These are phyloP conservation scores for Clathrus columnatus DNA, from an alignment of 768 basidiomycete genomes.

Conservation along the genomic window DNA sequence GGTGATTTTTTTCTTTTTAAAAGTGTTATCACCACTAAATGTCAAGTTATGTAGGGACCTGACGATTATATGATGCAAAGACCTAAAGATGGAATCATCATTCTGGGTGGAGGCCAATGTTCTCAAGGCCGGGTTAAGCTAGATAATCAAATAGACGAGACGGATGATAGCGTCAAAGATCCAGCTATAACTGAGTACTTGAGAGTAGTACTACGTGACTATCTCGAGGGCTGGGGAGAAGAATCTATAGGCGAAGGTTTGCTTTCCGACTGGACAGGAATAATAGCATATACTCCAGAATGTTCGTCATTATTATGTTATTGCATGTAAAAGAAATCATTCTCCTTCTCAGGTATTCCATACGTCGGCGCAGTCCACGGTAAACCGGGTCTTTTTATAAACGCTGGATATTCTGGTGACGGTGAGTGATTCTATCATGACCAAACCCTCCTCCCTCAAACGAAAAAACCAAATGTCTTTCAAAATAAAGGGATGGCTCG, in stretches of 20 bases:
- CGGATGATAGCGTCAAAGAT: slow-evolving; percentile 16
- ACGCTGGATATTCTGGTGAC: slow-evolving; percentile 24
- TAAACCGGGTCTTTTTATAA: slow-evolving; percentile 23
- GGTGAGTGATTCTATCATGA: slow-evolving; percentile 17
- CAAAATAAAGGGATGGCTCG: slow-evolving; percentile 13
- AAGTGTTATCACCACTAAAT: neutral
- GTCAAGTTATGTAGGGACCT: neutral
- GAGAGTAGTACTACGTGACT: slow-evolving; percentile 14
- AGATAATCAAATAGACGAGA: slow-evolving; percentile 15
- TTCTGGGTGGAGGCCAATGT: slow-evolving; percentile 20
- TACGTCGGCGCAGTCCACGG: slow-evolving; percentile 23
- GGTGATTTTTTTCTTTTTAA: neutral
- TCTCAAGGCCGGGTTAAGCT: slow-evolving; percentile 13
- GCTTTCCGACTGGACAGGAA: slow-evolving; percentile 19
- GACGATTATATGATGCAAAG: slow-evolving; percentile 22
- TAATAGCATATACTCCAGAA: slow-evolving; percentile 19
- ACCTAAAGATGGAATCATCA: slow-evolving; percentile 17
- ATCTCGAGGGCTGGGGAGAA: slow-evolving; percentile 22
- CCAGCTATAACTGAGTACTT: slow-evolving; percentile 21
- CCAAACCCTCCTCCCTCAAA: too few species aligned
- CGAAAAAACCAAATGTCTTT: neutral
- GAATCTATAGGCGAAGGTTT: slow-evolving; percentile 17
- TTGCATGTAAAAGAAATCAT: neutral
- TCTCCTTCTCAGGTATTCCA: slow-evolving; percentile 15
- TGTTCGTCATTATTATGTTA: neutral